A percentile compares a stretch with the other conserved stretches of the same genome.
These are phyloP conservation scores for Boletus rubescentipes DNA, from an alignment of 768 basidiomycete genomes.

Conservation along the genomic window DNA sequence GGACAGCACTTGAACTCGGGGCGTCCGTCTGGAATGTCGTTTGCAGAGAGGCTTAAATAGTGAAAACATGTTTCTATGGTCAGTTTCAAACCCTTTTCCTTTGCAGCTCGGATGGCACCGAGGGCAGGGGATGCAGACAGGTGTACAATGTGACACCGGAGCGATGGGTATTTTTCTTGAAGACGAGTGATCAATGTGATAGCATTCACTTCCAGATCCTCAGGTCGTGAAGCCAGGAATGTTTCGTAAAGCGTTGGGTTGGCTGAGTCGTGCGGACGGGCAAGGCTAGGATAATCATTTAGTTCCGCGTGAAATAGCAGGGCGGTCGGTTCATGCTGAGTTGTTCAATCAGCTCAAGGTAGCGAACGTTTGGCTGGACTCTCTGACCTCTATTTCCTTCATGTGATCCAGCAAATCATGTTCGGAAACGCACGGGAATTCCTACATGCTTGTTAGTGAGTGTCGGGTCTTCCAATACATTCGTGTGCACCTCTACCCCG, in stretches of 20 bases:
- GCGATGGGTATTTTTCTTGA: constrained; percentile 56
- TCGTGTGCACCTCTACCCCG: constrained; percentile 75
- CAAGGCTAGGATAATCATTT: constrained; percentile 35
- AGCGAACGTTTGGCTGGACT: background rate
- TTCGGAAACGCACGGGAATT: constrained; percentile 87
- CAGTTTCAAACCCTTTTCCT: constrained; percentile 59
- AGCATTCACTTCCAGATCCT: constrained; percentile 75
- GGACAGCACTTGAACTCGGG: constrained; percentile 97
- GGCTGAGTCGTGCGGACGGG: constrained; percentile 19
- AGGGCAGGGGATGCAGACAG: constrained; percentile 85
- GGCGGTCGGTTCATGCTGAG: constrained; percentile 63
- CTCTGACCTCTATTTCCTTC: constrained; percentile 64
- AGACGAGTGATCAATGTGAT: constrained; percentile 73
- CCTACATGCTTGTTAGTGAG: constrained; percentile 45
- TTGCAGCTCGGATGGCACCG: constrained; percentile 71
- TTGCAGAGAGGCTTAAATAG: constrained; percentile 79
- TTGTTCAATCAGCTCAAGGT: constrained; percentile 8
- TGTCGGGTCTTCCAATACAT: background rate
- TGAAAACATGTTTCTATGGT: constrained; percentile 99
- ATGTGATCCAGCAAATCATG: constrained; percentile 68
- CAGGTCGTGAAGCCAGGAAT: constrained; percentile 84
- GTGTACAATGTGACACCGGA: constrained; percentile 94
- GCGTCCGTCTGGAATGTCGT: constrained; percentile 67
- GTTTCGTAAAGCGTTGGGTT: constrained; percentile 68
- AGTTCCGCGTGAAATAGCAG: constrained; percentile 95